These are phyloP conservation scores for Miscanthus lutarioriparius DNA, from an alignment of 176 grass and related monocot species.

Conservation along the genomic window DNA sequence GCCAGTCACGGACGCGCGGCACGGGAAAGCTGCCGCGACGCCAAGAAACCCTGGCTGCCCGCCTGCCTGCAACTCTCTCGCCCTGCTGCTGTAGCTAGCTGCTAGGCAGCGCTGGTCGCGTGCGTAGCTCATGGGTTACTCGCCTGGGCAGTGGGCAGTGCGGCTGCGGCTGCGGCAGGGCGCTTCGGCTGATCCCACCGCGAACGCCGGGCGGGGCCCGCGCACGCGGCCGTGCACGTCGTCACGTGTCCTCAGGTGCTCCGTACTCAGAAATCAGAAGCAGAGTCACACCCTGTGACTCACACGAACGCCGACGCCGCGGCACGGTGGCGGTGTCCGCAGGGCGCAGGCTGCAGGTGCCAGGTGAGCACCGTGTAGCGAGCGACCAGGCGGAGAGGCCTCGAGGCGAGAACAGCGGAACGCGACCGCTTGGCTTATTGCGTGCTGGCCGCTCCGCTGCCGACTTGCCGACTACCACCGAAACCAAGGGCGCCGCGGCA, in stretches of 20 bases:
- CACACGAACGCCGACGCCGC: neutral
- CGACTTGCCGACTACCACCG: neutral
- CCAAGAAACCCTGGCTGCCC: neutral
- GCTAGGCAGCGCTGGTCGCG: neutral
- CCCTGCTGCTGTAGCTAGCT: neutral
- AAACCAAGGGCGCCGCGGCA: neutral
- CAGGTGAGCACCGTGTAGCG: neutral
- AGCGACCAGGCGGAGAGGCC: too few relatives aligned
- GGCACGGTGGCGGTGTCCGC: too few relatives aligned
- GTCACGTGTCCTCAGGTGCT: constrained; percentile 45
- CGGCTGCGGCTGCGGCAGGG: neutral
- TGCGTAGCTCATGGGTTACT: constrained; percentile 19
- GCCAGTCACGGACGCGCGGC: constrained; percentile 26
- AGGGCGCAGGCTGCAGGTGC: neutral
- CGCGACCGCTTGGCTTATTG: neutral
- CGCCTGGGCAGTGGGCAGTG: neutral
- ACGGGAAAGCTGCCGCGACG: constrained; percentile 23
- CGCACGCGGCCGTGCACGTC: neutral
- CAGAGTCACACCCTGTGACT: too few relatives aligned
- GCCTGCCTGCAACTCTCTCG: neutral
- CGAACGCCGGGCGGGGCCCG: neutral
- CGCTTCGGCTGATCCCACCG: constrained; percentile 1
- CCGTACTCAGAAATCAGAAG: neutral
- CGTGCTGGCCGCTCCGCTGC: neutral
- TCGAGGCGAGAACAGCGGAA: constrained; percentile 15